These are phyloP conservation scores for Fusarium clavum DNA, from an alignment of 2,329 filamentous ascomycete genomes.

Conservation along the genomic window DNA sequence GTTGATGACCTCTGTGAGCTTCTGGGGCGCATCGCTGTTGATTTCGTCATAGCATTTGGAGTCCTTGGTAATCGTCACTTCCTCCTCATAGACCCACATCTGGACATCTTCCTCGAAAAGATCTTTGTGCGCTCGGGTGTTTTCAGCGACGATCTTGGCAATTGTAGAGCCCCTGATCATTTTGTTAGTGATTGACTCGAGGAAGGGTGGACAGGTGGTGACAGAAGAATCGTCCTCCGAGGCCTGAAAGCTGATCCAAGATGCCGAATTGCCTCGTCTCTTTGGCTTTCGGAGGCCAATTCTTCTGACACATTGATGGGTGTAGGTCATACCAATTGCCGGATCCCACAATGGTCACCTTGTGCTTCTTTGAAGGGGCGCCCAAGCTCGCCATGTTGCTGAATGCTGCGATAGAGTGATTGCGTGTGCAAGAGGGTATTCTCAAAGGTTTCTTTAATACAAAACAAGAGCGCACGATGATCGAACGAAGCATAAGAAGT, in stretches of 20 bases:
- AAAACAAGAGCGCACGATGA: slow-evolving; percentile 28
- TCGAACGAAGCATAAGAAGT: slow-evolving; percentile 43
- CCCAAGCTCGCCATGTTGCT: slow-evolving; percentile 56
- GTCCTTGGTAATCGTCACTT: slow-evolving; percentile 77
- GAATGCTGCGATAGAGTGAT: slow-evolving; percentile 33
- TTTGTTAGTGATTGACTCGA: slow-evolving; percentile 3
- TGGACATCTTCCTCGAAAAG: slow-evolving; percentile 90
- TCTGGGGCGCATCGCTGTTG: slow-evolving; percentile 76
- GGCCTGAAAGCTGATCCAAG: neutral
- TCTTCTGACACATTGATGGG: neutral
- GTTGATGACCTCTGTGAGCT: slow-evolving; percentile 94
- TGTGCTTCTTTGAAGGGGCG: slow-evolving; percentile 79
- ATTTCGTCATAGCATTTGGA: slow-evolving; percentile 78
- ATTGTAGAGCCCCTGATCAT: slow-evolving; percentile 91
- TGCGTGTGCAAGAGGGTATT: slow-evolving; percentile 30
- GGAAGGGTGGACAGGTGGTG: too few species aligned
- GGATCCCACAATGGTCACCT: slow-evolving; percentile 92
- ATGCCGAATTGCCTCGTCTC: neutral
- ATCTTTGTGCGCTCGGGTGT: slow-evolving; percentile 79
- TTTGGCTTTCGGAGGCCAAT: accelerated
- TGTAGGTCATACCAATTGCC: slow-evolving; percentile 81
- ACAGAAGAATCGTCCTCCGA: neutral
- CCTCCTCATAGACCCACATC: slow-evolving; percentile 99
- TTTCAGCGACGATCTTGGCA: slow-evolving; percentile 96
- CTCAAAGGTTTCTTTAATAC: slow-evolving; percentile 24